Evolutionary conservation across 164 flowering plant genomes (phyloP).

Genomic region (Stephania japonica): DNA sequence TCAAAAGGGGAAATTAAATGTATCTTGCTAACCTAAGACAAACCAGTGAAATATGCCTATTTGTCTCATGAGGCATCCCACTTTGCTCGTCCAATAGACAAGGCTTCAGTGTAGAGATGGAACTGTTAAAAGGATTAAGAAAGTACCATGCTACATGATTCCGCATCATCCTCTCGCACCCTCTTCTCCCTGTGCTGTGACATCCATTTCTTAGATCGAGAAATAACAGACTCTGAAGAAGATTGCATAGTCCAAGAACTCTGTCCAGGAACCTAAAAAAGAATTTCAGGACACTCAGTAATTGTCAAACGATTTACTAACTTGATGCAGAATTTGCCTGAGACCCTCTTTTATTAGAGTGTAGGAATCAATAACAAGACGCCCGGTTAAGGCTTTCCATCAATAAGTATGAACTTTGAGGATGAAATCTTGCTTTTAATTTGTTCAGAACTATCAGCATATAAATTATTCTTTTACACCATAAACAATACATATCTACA

Average conservation of each 20-base stretch:
- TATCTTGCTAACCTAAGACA: neutral
- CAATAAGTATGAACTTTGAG: too few relatives aligned
- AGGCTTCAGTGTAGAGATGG: neutral
- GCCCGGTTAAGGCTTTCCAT: too few relatives aligned
- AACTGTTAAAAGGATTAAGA: neutral
- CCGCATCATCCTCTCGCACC: conserved; percentile 43
- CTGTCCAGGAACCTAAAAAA: conserved; percentile 68
- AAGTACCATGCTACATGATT: conserved; percentile 31
- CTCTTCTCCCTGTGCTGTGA: conserved; percentile 72
- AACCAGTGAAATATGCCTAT: neutral
- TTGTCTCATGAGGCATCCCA: neutral
- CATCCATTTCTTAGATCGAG: conserved; percentile 15
- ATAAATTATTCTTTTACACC: too few relatives aligned
- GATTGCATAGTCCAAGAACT: conserved; percentile 55
- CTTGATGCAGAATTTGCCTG: neutral
- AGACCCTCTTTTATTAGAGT: too few relatives aligned
- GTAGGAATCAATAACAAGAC: too few relatives aligned
- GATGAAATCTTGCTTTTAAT: too few relatives aligned
- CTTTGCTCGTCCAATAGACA: neutral
- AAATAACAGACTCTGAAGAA: conserved; percentile 19
- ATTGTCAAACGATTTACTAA: neutral
- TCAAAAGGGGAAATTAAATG: neutral
- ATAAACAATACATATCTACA: neutral
- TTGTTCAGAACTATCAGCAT: too few relatives aligned
- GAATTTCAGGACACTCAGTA: neutral